These are phyloP conservation scores for Sugiyamaella marilandica DNA, from an alignment of 805 yeast genomes.

Conservation along the genomic window DNA sequence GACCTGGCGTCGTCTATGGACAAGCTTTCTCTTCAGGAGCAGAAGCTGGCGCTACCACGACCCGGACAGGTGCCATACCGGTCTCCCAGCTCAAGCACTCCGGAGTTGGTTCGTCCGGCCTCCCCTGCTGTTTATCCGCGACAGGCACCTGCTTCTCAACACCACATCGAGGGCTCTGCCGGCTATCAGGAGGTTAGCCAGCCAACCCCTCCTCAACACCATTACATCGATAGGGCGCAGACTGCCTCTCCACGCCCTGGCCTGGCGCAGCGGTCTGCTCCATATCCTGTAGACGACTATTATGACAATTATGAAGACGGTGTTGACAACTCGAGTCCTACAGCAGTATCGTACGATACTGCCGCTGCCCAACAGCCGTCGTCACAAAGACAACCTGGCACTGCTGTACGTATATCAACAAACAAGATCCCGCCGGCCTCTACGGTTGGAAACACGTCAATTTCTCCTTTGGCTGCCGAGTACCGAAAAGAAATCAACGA, in stretches of 20 bases:
- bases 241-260: conserved; percentile 1
- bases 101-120: neutral
- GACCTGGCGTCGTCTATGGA: conserved; percentile 13
- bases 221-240: conserved; percentile 5
- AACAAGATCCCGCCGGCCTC: conserved; percentile 23
- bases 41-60: conserved; percentile 10
- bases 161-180: neutral
- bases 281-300: conserved; percentile 5
- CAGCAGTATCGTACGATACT: conserved; percentile 13
- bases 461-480: conserved; percentile 21
- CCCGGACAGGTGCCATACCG: neutral
- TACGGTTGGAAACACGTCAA: conserved; percentile 16
- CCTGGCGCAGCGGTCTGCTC: neutral
- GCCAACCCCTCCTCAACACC: conserved; percentile 13
- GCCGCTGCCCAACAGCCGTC: conserved; percentile 35
- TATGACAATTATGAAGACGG: neutral
- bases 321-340: conserved; percentile 13
- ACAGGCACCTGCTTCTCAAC: conserved; percentile 1
- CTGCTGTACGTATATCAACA: conserved; percentile 24
- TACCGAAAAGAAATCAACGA: conserved; percentile 17
- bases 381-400: conserved; percentile 33
- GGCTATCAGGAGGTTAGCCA: neutral
- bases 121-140: neutral
- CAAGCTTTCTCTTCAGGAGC: conserved; percentile 12
- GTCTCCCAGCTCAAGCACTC: neutral